A percentile compares a stretch with the other conserved stretches of the same genome.
Conservation (phyloP, 1,284 basidiomycete species). For the Papiliotrema terrestris region DNA sequence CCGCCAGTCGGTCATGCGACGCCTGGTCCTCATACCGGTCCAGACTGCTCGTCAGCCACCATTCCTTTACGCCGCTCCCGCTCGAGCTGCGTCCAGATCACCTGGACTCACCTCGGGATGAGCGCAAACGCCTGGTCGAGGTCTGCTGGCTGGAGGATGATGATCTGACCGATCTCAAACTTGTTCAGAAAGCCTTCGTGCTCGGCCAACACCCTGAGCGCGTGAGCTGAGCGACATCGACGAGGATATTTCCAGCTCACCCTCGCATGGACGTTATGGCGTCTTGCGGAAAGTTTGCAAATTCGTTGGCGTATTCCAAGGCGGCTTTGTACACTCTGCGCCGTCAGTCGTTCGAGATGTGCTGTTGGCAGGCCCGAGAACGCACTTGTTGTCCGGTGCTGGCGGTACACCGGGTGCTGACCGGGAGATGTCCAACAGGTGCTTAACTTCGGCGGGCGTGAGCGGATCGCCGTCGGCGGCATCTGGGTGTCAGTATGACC, state of each 20-base stretch:
- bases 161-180: conserved; percentile 46
- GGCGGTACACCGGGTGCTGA: conserved; percentile 30
- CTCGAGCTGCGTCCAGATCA: no score
- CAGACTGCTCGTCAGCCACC: no score
- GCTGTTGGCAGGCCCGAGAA: neutral
- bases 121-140: conserved; percentile 42
- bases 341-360: neutral
- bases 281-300: conserved; percentile 30
- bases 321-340: conserved; percentile 43
- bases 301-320: conserved; percentile 38
- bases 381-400: conserved; percentile 45
- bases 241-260: conserved; percentile 19
- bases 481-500: conserved; percentile 18
- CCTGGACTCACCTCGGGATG: conserved; percentile 37
- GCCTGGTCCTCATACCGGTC: no score
- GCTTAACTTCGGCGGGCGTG: conserved; percentile 39
- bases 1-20: no score
- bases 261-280: conserved; percentile 37
- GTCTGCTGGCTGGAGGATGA: conserved; percentile 40
- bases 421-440: conserved; percentile 28
- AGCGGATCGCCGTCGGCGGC: conserved; percentile 43
- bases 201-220: neutral
- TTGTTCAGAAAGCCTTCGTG: conserved; percentile 37
- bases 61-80: no score
- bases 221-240: neutral